phyloP scores from a whole-genome alignment of 148 eudicot genomes.

The Arctostaphylos glauca region DNA sequence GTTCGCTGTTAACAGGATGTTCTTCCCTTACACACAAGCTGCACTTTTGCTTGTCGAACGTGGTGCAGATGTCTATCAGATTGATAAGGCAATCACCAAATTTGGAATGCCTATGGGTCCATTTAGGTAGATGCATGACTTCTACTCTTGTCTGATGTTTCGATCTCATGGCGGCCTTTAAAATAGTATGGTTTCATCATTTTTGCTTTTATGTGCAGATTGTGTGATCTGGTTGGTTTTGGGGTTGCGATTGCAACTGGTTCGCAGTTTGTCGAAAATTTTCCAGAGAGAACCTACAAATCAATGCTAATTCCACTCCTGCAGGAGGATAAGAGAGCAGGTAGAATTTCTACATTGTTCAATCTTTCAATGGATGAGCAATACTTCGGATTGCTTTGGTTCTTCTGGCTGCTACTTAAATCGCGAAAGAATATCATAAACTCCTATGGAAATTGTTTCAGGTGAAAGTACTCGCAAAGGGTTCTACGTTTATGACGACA shows the following conservation, averaged over 20 bases:
- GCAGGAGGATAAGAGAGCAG: constrained; percentile 97
- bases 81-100: constrained; percentile 72
- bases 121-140: constrained; percentile 56
- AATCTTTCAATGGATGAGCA: neutral
- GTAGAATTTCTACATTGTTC: constrained; percentile 29
- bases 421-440: neutral
- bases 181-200: neutral
- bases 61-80: constrained; percentile 74
- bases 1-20: constrained; percentile 93
- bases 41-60: constrained; percentile 80
- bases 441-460: constrained; percentile 26
- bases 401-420: neutral
- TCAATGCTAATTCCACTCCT: constrained; percentile 83
- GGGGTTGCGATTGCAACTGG: constrained; percentile 88
- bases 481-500: constrained; percentile 73
- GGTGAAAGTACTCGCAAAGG: constrained; percentile 93
- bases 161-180: neutral
- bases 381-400: neutral
- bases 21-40: constrained; percentile 88
- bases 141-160: neutral
- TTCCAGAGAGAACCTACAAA: constrained; percentile 80
- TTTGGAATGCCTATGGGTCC: constrained; percentile 99
- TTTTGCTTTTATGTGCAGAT: constrained; percentile 36
- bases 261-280: constrained; percentile 63
- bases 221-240: constrained; percentile 91